phyloP scores from a whole-genome alignment of 192 early-diverging fungal genomes.

The Coemansia sp. region DNA sequence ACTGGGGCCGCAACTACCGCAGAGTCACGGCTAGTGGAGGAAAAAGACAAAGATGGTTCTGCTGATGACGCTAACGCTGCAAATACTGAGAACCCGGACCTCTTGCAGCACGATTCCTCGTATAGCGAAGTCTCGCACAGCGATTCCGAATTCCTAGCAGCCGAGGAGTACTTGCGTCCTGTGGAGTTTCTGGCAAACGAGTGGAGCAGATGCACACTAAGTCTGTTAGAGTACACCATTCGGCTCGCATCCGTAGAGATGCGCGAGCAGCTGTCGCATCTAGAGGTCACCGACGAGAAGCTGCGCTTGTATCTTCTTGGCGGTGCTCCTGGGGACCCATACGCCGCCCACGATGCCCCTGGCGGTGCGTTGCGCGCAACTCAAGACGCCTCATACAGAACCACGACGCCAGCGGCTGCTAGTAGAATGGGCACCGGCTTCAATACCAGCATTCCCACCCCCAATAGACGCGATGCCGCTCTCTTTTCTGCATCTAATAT shows the following conservation, averaged over 20 bases:
- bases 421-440: not conserved
- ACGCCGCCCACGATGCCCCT: slow-evolving; percentile 1
- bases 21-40: too few species aligned
- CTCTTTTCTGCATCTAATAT: not conserved
- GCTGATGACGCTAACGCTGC: too few species aligned
- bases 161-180: slow-evolving; percentile 18
- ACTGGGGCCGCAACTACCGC: too few species aligned
- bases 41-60: too few species aligned
- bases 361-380: not conserved
- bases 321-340: slow-evolving; percentile 4
- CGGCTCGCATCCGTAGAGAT: slow-evolving; percentile 62
- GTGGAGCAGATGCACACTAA: slow-evolving; percentile 50
- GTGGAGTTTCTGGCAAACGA: slow-evolving; percentile 30
- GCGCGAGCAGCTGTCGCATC: slow-evolving; percentile 63
- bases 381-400: not conserved
- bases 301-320: slow-evolving; percentile 59
- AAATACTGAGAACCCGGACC: too few species aligned
- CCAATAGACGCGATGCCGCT: not conserved
- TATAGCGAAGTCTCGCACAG: too few species aligned
- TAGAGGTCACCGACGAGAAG: slow-evolving; percentile 68
- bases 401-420: not conserved
- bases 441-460: not conserved
- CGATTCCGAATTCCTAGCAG: not conserved
- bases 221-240: slow-evolving; percentile 63
- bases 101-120: too few species aligned